phyloP scores from a whole-genome alignment of 2,329 filamentous ascomycete genomes.

The Colletotrichum somersetense region DNA sequence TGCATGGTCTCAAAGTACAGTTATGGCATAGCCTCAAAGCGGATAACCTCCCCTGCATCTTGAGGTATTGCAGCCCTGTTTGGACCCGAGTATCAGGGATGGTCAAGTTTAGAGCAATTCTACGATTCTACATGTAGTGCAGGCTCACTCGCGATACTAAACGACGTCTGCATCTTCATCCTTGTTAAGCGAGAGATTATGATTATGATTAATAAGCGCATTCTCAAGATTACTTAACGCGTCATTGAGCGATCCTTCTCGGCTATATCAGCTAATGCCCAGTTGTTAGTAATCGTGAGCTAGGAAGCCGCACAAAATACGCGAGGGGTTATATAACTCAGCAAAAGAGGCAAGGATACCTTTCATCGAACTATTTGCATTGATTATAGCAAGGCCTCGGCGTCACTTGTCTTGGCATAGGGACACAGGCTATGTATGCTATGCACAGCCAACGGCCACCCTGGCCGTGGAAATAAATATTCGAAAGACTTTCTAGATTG shows the following conservation, averaged over 20 bases:
- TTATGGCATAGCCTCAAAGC: neutral
- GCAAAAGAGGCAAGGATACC: too few species aligned
- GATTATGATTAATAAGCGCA: neutral
- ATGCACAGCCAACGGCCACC: neutral
- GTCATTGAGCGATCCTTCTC: neutral
- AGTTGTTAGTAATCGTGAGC: neutral
- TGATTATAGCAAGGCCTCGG: neutral
- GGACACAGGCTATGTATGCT: neutral
- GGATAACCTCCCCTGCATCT: constrained; percentile 1
- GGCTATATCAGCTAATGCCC: neutral
- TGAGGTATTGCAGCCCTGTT: neutral
- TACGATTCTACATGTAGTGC: neutral
- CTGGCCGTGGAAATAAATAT: neutral
- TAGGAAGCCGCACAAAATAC: neutral
- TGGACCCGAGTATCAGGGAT: neutral
- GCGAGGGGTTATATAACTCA: too few species aligned
- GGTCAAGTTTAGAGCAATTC: too few species aligned
- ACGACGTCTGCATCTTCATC: neutral
- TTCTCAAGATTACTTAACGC: too few species aligned
- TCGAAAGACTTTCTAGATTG: constrained; percentile 24
- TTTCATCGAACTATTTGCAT: neutral
- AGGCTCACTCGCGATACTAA: neutral
- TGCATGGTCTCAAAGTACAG: constrained; percentile 8
- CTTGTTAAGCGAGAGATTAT: neutral
- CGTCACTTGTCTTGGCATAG: neutral